These are phyloP conservation scores for Limonium bicolor DNA, from an alignment of 148 eudicot species.

Conservation along the genomic window DNA sequence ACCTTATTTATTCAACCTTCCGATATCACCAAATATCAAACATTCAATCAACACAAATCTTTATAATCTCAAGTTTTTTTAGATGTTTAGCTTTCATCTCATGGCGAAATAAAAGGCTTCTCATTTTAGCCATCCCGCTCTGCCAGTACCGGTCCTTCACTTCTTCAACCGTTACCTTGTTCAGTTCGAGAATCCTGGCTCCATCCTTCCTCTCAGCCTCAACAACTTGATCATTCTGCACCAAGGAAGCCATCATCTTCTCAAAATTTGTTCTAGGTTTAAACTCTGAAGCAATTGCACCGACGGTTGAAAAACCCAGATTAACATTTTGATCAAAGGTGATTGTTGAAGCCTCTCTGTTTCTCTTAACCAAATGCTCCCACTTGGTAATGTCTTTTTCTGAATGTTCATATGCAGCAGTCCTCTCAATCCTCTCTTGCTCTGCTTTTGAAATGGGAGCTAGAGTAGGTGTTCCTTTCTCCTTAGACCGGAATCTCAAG, in stretches of 20 bases:
- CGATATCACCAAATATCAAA: too few relatives aligned
- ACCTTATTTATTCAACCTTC: too few relatives aligned
- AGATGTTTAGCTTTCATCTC: slow-evolving; percentile 76
- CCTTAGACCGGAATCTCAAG: too few relatives aligned
- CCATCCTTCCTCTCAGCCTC: slow-evolving; percentile 86
- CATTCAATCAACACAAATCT: too few relatives aligned
- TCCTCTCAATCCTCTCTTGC: slow-evolving; percentile 57
- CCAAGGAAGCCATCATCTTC: slow-evolving; percentile 55
- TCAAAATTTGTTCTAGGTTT: slow-evolving; percentile 82
- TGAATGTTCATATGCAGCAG: slow-evolving; percentile 35
- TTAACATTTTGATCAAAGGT: slow-evolving; percentile 46
- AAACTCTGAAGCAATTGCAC: slow-evolving; percentile 89
- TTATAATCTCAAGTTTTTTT: slow-evolving; percentile 74
- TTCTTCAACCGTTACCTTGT: slow-evolving; percentile 82
- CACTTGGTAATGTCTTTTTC: slow-evolving; percentile 59
- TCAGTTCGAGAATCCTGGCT: slow-evolving; percentile 77
- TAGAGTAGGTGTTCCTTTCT: slow-evolving; percentile 32
- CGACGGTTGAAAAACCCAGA: slow-evolving; percentile 62
- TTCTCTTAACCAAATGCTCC: slow-evolving; percentile 61
- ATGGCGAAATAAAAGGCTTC: slow-evolving; percentile 76
- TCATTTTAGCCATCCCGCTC: slow-evolving; percentile 73
- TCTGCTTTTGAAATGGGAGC: slow-evolving; percentile 70
- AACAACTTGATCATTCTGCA: slow-evolving; percentile 41
- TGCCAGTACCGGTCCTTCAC: slow-evolving; percentile 70
- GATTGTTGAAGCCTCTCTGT: slow-evolving; percentile 72